Base-by-base conservation (phyloP, 305 asterid genomes). In the Caryopteris hybrid region DNA sequence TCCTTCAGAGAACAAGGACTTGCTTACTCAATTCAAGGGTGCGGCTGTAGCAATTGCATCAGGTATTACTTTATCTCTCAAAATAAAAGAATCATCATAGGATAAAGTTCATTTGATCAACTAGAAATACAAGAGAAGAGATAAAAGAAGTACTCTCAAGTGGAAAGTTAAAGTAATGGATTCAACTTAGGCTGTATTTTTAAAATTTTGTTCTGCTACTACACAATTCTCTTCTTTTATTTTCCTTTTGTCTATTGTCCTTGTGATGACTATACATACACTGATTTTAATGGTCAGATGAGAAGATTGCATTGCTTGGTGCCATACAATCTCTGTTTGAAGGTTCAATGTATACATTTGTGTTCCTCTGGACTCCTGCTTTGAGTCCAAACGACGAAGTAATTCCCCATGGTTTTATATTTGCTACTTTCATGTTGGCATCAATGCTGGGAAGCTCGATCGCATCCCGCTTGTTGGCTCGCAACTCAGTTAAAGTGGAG, bases 21-120 rank as follows among this genome's bases (percentile, higher is more conserved):
- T 92, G 70, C 83, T 85, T 23, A 79, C 92, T 66, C 98, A 92
- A 76, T 92, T 89, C 87, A 92, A 81, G 82, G 87, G 82, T 50
- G 98, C 96, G n/a, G 94, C 91, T 61, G 83, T 92, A 60, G 96
- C 96, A 62, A 92, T 92, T 84, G 98, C 98, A 52, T 89, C 96
- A 84, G 98, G 98, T 91, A 76, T 55, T 47, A 33, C 59, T 20
- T 65, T 56, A 53, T 58, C 21, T 55, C 29, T 16, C 73, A 33
- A 61, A 17, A 14, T 47, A 16, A 1, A 31, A 12, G 13, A 23
- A 16, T 14, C 6, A 11, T 43, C 67, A 12, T 5, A 10, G 39
- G 6, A 47, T 64, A 20, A 60, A 33, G 43, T 8, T 53, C 72
- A 34, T 56, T 36, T 51, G 36, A 47, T 53, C 25, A 70, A 17